Conservation (phyloP, 352 stramenopile species). For the Aphanomyces euteiches region DNA sequence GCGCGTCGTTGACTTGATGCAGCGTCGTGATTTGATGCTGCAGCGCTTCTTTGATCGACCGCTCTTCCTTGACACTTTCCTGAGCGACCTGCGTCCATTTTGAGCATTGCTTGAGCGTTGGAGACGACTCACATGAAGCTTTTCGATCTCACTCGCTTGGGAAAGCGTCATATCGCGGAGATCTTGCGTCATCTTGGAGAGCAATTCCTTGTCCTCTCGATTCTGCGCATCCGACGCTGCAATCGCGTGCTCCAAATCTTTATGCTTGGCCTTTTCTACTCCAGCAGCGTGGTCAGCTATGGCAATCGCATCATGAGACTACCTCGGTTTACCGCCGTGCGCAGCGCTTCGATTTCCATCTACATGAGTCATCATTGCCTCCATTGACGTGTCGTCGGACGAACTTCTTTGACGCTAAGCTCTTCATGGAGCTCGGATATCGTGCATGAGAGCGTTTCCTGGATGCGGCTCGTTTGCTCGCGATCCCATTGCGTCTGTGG, state of each 20-base stretch:
- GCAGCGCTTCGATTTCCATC: constrained; percentile 14
- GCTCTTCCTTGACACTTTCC: constrained; percentile 50
- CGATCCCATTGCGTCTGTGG: constrained; percentile 56
- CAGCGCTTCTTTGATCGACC: constrained; percentile 47
- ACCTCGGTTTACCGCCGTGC: constrained; percentile 4
- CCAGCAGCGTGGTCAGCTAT: constrained; percentile 43
- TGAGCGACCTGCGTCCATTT: neutral
- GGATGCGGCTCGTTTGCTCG: constrained; percentile 67
- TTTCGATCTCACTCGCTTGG: constrained; percentile 52
- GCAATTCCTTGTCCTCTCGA: constrained; percentile 35
- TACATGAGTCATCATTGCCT: neutral
- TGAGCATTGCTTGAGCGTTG: neutral
- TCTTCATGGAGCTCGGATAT: constrained; percentile 82
- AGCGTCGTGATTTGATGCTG: constrained; percentile 66
- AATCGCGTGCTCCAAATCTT: constrained; percentile 54
- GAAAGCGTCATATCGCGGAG: constrained; percentile 54
- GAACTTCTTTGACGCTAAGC: constrained; percentile 56
- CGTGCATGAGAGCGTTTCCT: constrained; percentile 60
- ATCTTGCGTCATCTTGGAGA: constrained; percentile 50
- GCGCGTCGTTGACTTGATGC: constrained; percentile 65
- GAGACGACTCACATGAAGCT: constrained; percentile 33
- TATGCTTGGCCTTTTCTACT: constrained; percentile 54
- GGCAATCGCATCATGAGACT: constrained; percentile 34
- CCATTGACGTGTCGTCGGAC: neutral
- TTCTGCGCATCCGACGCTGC: constrained; percentile 43